Evolutionary conservation across 2,329 filamentous ascomycete genomes (phyloP).

Genomic region (Phoma herbarum): DNA sequence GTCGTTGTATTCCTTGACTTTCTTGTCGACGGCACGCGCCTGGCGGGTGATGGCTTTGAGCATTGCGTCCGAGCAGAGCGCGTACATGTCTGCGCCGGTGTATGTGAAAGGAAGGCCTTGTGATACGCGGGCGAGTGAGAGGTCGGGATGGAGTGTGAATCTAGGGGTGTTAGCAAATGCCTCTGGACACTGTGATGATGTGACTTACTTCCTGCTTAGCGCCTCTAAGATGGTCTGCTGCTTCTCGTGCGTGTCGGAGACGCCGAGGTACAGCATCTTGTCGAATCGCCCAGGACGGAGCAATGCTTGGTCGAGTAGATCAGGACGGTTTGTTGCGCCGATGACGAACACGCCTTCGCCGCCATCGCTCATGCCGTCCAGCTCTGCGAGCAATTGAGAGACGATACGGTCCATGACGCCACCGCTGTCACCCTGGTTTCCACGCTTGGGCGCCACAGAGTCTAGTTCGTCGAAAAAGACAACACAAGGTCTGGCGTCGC

Average conservation of each 20-base stretch:
- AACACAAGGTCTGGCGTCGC: conserved; percentile 85
- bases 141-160: conserved; percentile 81
- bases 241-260: conserved; percentile 96
- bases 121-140: conserved; percentile 79
- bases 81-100: conserved; percentile 96
- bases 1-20: conserved; percentile 75
- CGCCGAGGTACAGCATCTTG: conserved; percentile 97
- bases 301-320: conserved; percentile 89
- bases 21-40: conserved; percentile 81
- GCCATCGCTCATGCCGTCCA: conserved; percentile 97
- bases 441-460: conserved; percentile 93
- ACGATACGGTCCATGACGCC: conserved; percentile 99
- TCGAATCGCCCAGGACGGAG: conserved; percentile 92
- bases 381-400: conserved; percentile 89
- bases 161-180: conserved; percentile 54
- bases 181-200: background rate
- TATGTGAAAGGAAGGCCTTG: conserved; percentile 89
- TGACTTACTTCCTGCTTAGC: conserved; percentile 85
- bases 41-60: conserved; percentile 96
- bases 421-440: conserved; percentile 95
- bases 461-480: conserved; percentile 96
- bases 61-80: conserved; percentile 97
- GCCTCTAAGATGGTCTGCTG: conserved; percentile 94
- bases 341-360: conserved; percentile 92
- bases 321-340: conserved; percentile 92